A percentile compares a stretch with the other conserved stretches of the same genome.
Conservation (phyloP, 371 early-diverging fungal species). For the Mortierella sp. region DNA sequence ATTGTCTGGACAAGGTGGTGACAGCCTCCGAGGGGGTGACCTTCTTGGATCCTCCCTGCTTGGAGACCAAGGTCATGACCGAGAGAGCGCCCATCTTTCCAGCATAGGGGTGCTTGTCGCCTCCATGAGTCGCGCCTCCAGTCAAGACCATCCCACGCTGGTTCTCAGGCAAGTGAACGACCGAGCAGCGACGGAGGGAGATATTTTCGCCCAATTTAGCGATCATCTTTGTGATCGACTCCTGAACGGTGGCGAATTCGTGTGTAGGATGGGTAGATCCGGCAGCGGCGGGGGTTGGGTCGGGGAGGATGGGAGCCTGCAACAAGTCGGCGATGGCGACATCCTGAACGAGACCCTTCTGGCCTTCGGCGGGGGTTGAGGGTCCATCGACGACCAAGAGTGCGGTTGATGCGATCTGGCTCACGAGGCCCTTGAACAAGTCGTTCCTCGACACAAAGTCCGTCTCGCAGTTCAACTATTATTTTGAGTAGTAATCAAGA, state of each 20-base stretch:
- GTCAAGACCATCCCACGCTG: constrained; percentile 55
- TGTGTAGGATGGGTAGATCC: constrained; percentile 19
- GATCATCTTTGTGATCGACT: constrained; percentile 78
- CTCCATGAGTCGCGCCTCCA: constrained; percentile 82
- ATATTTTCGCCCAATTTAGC: constrained; percentile 94
- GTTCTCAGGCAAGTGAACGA: constrained; percentile 58
- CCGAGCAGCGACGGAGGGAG: constrained; percentile 78
- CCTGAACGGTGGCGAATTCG: constrained; percentile 67
- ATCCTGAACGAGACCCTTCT: constrained; percentile 59
- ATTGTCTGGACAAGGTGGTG: constrained; percentile 70
- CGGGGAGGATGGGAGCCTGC: constrained; percentile 72
- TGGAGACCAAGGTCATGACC: constrained; percentile 63
- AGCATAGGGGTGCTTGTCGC: constrained; percentile 63
- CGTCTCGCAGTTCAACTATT: constrained; percentile 91
- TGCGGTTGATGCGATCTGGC: constrained; percentile 78
- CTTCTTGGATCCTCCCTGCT: constrained; percentile 55
- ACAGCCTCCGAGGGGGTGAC: constrained; percentile 56
- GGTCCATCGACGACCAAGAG: constrained; percentile 62
- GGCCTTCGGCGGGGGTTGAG: constrained; percentile 27
- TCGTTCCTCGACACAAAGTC: constrained; percentile 93
- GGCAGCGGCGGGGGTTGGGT: constrained; percentile 60
- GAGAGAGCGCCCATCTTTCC: constrained; percentile 83
- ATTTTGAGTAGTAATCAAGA: constrained; percentile 22
- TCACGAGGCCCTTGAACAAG: constrained; percentile 84
- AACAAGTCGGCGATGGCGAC: constrained; percentile 60